Evolutionary conservation across 2,329 filamentous ascomycete genomes (phyloP).

Genomic region (Ramularia collo-cygni): DNA sequence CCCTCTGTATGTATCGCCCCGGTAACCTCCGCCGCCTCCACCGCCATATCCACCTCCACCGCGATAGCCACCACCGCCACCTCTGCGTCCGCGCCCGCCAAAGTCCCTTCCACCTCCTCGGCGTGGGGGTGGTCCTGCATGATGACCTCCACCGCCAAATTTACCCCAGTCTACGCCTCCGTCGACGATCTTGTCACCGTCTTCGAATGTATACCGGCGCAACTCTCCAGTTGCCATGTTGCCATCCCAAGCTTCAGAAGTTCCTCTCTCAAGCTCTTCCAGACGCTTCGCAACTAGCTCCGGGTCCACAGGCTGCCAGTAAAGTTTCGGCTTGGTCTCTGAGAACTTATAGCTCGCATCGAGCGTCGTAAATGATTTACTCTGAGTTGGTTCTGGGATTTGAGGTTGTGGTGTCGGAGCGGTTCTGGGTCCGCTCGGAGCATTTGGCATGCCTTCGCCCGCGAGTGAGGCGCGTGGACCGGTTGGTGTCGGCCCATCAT

Average conservation of each 20-base stretch:
- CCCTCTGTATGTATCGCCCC: conserved; percentile 2
- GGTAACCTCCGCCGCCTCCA: conserved; percentile 7
- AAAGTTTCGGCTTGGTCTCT: conserved; percentile 55
- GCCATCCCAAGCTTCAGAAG: conserved; percentile 36
- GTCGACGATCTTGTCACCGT: conserved; percentile 38
- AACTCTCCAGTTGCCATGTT: conserved; percentile 30
- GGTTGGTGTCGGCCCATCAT: conserved; percentile 8
- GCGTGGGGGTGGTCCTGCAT: conserved; percentile 13
- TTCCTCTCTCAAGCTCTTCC: conserved; percentile 47
- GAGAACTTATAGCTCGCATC: conserved; percentile 57
- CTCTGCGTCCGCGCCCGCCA: conserved; percentile 11
- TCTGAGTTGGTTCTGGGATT: conserved; percentile 8
- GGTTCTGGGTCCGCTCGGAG: conserved; percentile 17
- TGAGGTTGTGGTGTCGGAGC: conserved; percentile 10
- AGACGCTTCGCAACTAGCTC: conserved; percentile 60
- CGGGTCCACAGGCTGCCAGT: conserved; percentile 59
- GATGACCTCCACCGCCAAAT: conserved; percentile 19
- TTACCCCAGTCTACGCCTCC: conserved; percentile 31
- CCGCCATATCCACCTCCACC: conserved; percentile 18
- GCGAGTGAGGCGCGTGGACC: conserved; percentile 1
- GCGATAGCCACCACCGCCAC: conserved; percentile 15
- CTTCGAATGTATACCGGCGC: conserved; percentile 39
- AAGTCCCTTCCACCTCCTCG: conserved; percentile 14
- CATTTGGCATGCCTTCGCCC: conserved; percentile 21
- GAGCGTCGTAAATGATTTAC: conserved; percentile 32